These are phyloP conservation scores for Fusarium chuoi DNA, from an alignment of 2,329 filamentous ascomycete species.

Conservation along the genomic window DNA sequence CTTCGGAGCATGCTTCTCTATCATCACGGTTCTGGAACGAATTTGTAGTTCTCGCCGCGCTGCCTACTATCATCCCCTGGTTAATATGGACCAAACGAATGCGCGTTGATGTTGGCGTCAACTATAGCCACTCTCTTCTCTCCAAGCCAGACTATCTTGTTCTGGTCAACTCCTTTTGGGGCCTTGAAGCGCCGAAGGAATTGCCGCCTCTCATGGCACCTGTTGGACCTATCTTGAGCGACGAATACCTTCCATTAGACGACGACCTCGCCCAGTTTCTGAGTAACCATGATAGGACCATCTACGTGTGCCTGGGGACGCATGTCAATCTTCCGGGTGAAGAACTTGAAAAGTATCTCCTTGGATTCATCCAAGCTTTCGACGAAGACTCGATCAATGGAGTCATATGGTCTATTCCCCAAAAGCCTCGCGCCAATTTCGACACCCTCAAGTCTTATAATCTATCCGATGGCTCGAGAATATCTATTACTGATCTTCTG, in stretches of 20 bases:
- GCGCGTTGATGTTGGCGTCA: slow-evolving; percentile 49
- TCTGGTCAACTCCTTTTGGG: slow-evolving; percentile 57
- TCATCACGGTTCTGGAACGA: slow-evolving; percentile 51
- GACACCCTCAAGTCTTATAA: slow-evolving; percentile 24
- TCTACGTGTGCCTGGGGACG: slow-evolving; percentile 56
- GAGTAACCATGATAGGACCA: slow-evolving; percentile 42
- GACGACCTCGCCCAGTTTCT: slow-evolving; percentile 45
- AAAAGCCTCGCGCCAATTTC: slow-evolving; percentile 39
- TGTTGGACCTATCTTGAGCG: slow-evolving; percentile 54
- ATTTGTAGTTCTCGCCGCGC: slow-evolving; percentile 44
- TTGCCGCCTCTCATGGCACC: slow-evolving; percentile 52
- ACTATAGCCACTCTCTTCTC: slow-evolving; percentile 41
- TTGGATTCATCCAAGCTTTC: slow-evolving; percentile 44
- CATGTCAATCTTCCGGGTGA: slow-evolving; percentile 49
- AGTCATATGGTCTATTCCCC: slow-evolving; percentile 52
- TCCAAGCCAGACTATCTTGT: slow-evolving; percentile 55
- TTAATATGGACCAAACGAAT: slow-evolving; percentile 47
- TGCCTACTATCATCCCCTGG: slow-evolving; percentile 46
- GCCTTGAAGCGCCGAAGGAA: slow-evolving; percentile 55
- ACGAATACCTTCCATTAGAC: slow-evolving; percentile 48
- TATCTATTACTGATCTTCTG: slow-evolving; percentile 39
- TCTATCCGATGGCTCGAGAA: slow-evolving; percentile 15
- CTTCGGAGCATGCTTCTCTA: slow-evolving; percentile 53
- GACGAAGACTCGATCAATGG: slow-evolving; percentile 49
- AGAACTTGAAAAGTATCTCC: slow-evolving; percentile 48